Base-by-base conservation (phyloP, 140 eudicot genomes). In the Bidens hawaiensis region DNA sequence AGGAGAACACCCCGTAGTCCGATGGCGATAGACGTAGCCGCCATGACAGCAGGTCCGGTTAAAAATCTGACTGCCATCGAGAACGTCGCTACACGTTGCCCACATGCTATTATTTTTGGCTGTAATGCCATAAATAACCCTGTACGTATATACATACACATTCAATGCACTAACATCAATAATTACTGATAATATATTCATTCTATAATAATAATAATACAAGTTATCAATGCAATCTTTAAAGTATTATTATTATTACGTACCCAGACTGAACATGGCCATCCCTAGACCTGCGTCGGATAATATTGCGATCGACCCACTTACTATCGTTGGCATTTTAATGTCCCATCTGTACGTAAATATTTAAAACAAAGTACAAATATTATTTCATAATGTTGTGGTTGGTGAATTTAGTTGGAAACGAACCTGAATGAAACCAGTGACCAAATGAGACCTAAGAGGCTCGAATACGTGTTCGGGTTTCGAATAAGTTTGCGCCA, bases 191-290 rank as follows among this genome's bases (percentile, higher is more conserved):
- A 13, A n/a, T 19, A 42, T 36, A 60, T 42, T 48, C 12, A 40
- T 53, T 41, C 15, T 53, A 38, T 38, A 14, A 6, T 65, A 34
- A 24, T 17, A 63, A 38, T 38, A 14, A 6, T 65, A 34, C 34
- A 25, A 63, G 16, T 17, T 17, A 65, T 50, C 2, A 54, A 64
- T 73, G 62, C 31, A 34, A 21, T 65, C 9, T 19, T 62, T 22
- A 25, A 70, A 1, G 3, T 4, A 54, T 54, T 23, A 24, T 52
- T 40, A n/a, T n/a, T n/a, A n/a, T n/a, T n/a, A 12, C 8, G 36
- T 85, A 90, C 98, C 99, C 68, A 91, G 79, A 68, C 98, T 91
- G 78, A 91, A 91, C 98, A 91, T 91, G 18, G 99, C 99, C 96
- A 91, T 91, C 38, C 99, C 99, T 36, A 91, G 90, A 41, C 99